These are phyloP conservation scores for Fusarium mexicanum DNA, from an alignment of 2,329 filamentous ascomycete species.

Conservation along the genomic window DNA sequence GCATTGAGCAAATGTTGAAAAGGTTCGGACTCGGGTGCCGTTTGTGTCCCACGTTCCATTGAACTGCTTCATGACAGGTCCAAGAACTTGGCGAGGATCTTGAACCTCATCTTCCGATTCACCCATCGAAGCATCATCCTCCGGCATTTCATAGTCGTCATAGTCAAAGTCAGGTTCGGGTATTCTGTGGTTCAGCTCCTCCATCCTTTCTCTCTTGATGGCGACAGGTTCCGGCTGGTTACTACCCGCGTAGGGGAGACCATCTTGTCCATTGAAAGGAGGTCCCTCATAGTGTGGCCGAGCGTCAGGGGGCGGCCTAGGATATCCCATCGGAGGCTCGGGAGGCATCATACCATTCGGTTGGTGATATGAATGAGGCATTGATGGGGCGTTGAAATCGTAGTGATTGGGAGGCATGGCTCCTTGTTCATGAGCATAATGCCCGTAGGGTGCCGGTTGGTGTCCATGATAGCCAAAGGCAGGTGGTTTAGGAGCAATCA, in stretches of 20 bases:
- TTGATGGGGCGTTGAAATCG: slow-evolving; percentile 32
- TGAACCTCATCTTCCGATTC: slow-evolving; percentile 68
- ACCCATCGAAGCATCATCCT: slow-evolving; percentile 70
- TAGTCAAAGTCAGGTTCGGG: slow-evolving; percentile 39
- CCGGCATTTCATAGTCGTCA: slow-evolving; percentile 47
- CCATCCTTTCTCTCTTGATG: slow-evolving; percentile 19
- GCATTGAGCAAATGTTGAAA: slow-evolving; percentile 59
- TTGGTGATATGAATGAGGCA: slow-evolving; percentile 26
- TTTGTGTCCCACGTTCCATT: slow-evolving; percentile 39
- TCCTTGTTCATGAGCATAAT: slow-evolving; percentile 30
- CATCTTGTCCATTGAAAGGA: slow-evolving; percentile 15
- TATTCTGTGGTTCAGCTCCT: slow-evolving; percentile 1
- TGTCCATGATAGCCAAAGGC: slow-evolving; percentile 45
- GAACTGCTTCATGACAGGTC: slow-evolving; percentile 51
- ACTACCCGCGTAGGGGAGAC: slow-evolving; percentile 5
- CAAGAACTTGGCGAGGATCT: slow-evolving; percentile 50
- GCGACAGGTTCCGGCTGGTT: slow-evolving; percentile 6
- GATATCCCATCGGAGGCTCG: slow-evolving; percentile 22
- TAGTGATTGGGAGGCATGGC: slow-evolving; percentile 25
- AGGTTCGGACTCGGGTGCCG: slow-evolving; percentile 59
- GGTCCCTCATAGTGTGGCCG: slow-evolving; percentile 26
- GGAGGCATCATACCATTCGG: slow-evolving; percentile 17
- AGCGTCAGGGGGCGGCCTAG: slow-evolving; percentile 20
- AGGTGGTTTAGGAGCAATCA: slow-evolving; percentile 63
- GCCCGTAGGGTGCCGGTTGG: slow-evolving; percentile 20